Evolutionary conservation across 2,329 filamentous ascomycete genomes (phyloP).

Genomic region (Penicillium sp.): DNA sequence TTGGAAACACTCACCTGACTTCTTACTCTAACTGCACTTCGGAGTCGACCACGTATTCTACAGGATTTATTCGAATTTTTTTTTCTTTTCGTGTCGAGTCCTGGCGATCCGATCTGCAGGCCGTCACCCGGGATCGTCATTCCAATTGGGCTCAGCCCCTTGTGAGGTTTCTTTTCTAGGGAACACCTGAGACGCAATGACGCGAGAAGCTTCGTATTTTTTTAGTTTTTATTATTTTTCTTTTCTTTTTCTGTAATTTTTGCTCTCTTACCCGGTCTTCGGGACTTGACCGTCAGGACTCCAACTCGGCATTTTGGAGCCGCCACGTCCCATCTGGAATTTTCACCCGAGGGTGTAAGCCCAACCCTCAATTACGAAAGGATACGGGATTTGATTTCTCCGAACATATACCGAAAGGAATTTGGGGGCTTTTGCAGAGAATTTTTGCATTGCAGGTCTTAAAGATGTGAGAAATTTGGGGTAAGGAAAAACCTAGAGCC

Average conservation of each 20-base stretch:
- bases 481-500: not conserved
- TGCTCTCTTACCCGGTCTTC: slow-evolving; percentile 2
- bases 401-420: slow-evolving; percentile 23
- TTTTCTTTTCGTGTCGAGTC: slow-evolving; percentile 12
- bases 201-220: slow-evolving; percentile 1
- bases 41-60: slow-evolving; percentile 23
- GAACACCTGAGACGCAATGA: slow-evolving; percentile 8
- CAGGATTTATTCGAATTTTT: slow-evolving; percentile 1
- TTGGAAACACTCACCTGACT: slow-evolving; percentile 3
- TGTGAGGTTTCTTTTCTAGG: slow-evolving; percentile 14
- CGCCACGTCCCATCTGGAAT: slow-evolving; percentile 24
- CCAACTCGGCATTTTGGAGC: slow-evolving; percentile 20
- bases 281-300: slow-evolving; percentile 7
- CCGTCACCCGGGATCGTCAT: slow-evolving; percentile 25
- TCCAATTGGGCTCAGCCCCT: slow-evolving; percentile 18
- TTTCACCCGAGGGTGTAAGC: slow-evolving; percentile 18
- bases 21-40: slow-evolving; percentile 19
- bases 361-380: slow-evolving; percentile 5
- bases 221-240: not conserved
- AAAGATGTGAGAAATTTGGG: not conserved
- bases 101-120: slow-evolving; percentile 30
- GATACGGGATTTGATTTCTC: slow-evolving; percentile 18
- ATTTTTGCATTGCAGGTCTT: no score
- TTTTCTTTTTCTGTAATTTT: not conserved
- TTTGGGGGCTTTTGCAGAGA: not conserved